Evolutionary conservation across 306 rosid species (phyloP), one percentile per base, ranked within the genome.

Genomic region (Rosa persica): DNA sequence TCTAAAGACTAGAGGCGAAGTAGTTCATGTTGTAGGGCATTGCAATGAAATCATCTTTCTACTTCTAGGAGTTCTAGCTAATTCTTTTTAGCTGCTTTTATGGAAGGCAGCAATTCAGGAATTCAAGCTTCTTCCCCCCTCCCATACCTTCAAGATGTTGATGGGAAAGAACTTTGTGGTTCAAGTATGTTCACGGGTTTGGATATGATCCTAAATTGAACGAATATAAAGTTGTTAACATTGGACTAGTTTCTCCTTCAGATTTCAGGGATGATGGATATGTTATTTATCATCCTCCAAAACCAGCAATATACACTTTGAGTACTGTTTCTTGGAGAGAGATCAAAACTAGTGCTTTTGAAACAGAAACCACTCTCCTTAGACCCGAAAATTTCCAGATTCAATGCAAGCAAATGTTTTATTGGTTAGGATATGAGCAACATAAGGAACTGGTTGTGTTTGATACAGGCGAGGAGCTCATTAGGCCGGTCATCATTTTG

Each of bases 11-110:
- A n/a, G 17, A 4, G 48, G 6, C 4, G 0, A 13, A 0, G 15
- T 13, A 1, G 12, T 67, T 58, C 5, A 5, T 67, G 23, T 70
- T 15, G 16, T 70, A 23, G 74, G 39, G 2, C 39, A 77, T 23
- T 67, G 67, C 25, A 13, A 77, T 77, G 80, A 75, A 15, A 67
- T 77, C 67, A 49, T 66, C 27, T 77, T 39, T 77, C 15, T 66
- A 16, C 12, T 15, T 30, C 36, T 30, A 30, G 36, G 36, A 30
- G 36, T 30, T 52, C 13, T 34, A 25, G 52, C 2, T 13, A 2
- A n/a, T n/a, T 43, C 8, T 0, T 40, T 11, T 6, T 6, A 43
- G 57, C 39, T 62, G 22, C 0, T 75, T 75, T 30, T 75, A 25
- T 60, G 42, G 48, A 77, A 77, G 12, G 75, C 67, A 4, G 12